phyloP scores from a whole-genome alignment of 176 grass and related monocot genomes.

The Chloris gayana region DNA sequence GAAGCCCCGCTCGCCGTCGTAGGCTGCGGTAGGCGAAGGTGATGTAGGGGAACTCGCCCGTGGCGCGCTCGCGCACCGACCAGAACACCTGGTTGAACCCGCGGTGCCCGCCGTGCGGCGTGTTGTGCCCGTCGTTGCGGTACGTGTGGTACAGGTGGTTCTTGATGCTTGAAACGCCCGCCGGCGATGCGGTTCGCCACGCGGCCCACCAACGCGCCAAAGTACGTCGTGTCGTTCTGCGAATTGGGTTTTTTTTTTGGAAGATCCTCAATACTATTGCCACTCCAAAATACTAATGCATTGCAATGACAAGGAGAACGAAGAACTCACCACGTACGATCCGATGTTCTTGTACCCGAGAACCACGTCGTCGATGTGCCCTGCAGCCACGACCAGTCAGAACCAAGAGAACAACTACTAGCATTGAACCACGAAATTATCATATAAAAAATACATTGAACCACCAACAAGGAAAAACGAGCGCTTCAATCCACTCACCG shows the following conservation, averaged over 20 bases:
- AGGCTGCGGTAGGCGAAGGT: conserved; percentile 85
- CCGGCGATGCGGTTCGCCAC: conserved; percentile 88
- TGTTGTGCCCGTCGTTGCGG: conserved; percentile 72
- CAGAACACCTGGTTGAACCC: conserved; percentile 91
- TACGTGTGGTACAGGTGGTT: conserved; percentile 50
- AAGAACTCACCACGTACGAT: conserved; percentile 60
- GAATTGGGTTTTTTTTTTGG: background rate
- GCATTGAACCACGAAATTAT: no score
- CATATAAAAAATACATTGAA: no score
- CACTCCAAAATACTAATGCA: background rate
- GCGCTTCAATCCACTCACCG: conserved; percentile 29
- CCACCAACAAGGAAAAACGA: background rate
- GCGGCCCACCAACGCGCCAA: conserved; percentile 81
- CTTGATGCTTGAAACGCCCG: conserved; percentile 59
- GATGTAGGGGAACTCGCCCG: conserved; percentile 79
- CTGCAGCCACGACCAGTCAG: conserved; percentile 25
- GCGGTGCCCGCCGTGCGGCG: conserved; percentile 86
- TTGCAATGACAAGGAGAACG: background rate
- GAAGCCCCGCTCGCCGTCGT: conserved; percentile 90
- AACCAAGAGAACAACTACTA: no score
- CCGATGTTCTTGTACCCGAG: conserved; percentile 78
- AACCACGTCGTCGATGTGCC: conserved; percentile 75
- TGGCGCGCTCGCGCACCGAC: conserved; percentile 59
- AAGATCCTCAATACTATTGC: no score
- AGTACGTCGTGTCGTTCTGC: conserved; percentile 77